These are phyloP conservation scores for Basipetospora chlamydospora DNA, from an alignment of 2,329 filamentous ascomycete genomes.

Conservation along the genomic window DNA sequence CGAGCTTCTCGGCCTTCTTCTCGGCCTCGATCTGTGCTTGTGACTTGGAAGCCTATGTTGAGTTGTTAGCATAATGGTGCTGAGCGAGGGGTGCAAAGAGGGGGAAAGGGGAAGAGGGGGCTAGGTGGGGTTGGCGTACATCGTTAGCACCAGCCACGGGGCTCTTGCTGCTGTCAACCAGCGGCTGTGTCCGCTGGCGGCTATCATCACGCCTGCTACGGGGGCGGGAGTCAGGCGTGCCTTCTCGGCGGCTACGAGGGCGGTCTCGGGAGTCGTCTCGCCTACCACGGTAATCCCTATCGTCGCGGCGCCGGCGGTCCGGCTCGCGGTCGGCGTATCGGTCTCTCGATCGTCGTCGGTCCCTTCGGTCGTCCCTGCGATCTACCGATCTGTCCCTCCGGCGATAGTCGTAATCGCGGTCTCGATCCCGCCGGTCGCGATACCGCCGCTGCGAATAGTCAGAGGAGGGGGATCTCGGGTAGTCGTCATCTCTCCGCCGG, in stretches of 20 bases:
- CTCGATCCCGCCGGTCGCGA: constrained; percentile 28
- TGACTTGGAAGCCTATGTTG: too few relatives aligned
- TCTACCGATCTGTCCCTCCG: constrained; percentile 58
- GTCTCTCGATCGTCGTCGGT: constrained; percentile 51
- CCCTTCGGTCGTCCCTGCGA: constrained; percentile 45
- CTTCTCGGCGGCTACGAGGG: constrained; percentile 48
- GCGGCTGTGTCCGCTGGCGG: constrained; percentile 34
- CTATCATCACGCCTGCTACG: constrained; percentile 53
- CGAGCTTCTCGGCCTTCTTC: constrained; percentile 66
- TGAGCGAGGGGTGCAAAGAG: neutral
- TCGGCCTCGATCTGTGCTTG: too few relatives aligned
- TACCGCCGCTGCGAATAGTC: constrained; percentile 36
- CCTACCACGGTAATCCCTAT: constrained; percentile 47
- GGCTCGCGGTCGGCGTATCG: constrained; percentile 42
- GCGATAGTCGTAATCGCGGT: constrained; percentile 45
- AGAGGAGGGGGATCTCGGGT: constrained; percentile 24
- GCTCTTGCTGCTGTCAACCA: constrained; percentile 29
- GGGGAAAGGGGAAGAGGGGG: too few relatives aligned
- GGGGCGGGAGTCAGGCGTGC: constrained; percentile 54
- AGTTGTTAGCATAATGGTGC: neutral
- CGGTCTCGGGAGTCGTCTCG: constrained; percentile 62
- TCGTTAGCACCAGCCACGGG: constrained; percentile 31
- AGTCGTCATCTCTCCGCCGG: too few relatives aligned
- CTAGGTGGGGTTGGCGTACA: constrained; percentile 30
- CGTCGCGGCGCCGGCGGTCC: constrained; percentile 46